Evolutionary conservation across 176 grass and related monocot species (phyloP).

Genomic region (Guadua angustifolia): DNA sequence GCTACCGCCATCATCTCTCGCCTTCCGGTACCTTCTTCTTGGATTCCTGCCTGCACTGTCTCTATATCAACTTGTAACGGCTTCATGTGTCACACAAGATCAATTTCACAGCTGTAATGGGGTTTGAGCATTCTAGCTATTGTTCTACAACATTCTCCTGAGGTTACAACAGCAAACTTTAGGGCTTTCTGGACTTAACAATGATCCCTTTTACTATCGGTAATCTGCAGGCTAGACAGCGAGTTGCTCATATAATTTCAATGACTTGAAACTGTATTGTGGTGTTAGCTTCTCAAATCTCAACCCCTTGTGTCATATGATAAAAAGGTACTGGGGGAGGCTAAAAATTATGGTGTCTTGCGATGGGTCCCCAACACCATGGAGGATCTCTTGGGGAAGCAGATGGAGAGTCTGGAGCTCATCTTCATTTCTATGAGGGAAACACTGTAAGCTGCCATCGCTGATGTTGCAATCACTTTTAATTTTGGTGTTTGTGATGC

Average conservation of each 20-base stretch:
- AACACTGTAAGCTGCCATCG: slow-evolving; percentile 55
- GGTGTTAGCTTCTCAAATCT: not conserved
- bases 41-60: not conserved
- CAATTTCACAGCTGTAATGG: not conserved
- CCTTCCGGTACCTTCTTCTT: slow-evolving; percentile 55
- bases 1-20: slow-evolving; percentile 59
- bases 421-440: slow-evolving; percentile 58
- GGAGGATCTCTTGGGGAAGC: slow-evolving; percentile 68
- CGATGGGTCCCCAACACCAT: slow-evolving; percentile 53
- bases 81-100: not conserved
- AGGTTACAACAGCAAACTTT: no score
- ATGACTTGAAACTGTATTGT: not conserved
- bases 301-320: slow-evolving; percentile 10
- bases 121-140: not conserved
- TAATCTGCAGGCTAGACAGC: not conserved
- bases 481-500: not conserved
- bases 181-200: not conserved
- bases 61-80: no score
- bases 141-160: not conserved
- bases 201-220: not conserved
- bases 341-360: slow-evolving; percentile 72
- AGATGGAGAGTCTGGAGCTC: slow-evolving; percentile 65
- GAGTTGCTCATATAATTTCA: not conserved
- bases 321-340: slow-evolving; percentile 58
- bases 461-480: slow-evolving; percentile 5